Conservation (phyloP, 2,329 filamentous ascomycete species). For the Diaporthe citrichinensis region DNA sequence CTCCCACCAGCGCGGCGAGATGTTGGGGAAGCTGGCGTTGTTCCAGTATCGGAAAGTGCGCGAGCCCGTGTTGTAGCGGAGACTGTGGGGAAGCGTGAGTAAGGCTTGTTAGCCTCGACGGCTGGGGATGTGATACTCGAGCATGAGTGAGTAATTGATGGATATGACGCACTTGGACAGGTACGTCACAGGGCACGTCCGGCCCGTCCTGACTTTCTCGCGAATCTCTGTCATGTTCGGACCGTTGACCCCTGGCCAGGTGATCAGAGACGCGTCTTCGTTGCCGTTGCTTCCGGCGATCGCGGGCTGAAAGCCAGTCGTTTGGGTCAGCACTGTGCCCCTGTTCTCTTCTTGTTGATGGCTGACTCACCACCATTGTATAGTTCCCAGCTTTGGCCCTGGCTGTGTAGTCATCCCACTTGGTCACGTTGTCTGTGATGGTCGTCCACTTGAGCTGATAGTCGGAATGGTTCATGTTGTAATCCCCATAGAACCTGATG, state of each 20-base stretch:
- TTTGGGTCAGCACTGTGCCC: too few relatives aligned
- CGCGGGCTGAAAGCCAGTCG: slow-evolving; percentile 40
- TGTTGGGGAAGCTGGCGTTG: slow-evolving; percentile 49
- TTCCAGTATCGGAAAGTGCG: background rate
- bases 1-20: slow-evolving; percentile 46
- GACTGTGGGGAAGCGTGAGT: background rate
- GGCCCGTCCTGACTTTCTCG: background rate
- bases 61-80: background rate
- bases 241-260: background rate
- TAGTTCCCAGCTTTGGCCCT: slow-evolving; percentile 46
- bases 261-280: slow-evolving; percentile 45
- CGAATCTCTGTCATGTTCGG: background rate
- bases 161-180: background rate
- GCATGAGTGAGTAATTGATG: background rate
- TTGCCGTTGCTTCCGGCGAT: slow-evolving; percentile 45
- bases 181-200: background rate
- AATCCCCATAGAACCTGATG: slow-evolving; percentile 48
- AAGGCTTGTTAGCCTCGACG: background rate
- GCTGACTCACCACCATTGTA: slow-evolving; percentile 45
- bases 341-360: too few relatives aligned
- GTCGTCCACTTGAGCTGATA: slow-evolving; percentile 50
- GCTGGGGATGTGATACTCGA: background rate
- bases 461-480: slow-evolving; percentile 45
- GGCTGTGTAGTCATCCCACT: slow-evolving; percentile 52
- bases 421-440: slow-evolving; percentile 48